phyloP scores from a whole-genome alignment of 257 asterid species.

The Vinca minor region DNA sequence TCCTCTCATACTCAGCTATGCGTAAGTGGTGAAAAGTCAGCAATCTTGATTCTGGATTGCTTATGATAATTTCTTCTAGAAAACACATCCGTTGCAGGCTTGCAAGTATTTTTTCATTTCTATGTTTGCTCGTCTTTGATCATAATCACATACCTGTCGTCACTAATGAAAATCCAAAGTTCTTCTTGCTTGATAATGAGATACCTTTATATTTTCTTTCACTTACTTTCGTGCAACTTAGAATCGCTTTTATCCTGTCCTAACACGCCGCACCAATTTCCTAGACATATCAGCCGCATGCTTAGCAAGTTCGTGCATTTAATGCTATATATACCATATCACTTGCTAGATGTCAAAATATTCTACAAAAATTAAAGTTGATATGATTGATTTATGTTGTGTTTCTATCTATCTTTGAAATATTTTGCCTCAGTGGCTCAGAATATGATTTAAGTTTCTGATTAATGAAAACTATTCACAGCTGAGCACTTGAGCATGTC shows the following conservation, averaged over 20 bases:
- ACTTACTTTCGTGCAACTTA: not conserved
- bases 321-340: not conserved
- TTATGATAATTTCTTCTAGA: not conserved
- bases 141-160: slow-evolving; percentile 12
- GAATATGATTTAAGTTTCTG: not conserved
- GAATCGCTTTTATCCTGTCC: not conserved
- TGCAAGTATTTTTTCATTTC: not conserved
- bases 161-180: slow-evolving; percentile 2
- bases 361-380: not conserved
- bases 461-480: not conserved
- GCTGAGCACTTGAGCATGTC: not conserved
- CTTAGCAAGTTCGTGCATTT: not conserved
- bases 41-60: not conserved
- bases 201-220: not conserved
- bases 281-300: not conserved
- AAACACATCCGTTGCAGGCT: not conserved
- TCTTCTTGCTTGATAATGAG: slow-evolving; percentile 1
- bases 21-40: not conserved
- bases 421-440: not conserved
- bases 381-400: not conserved
- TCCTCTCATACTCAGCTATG: not conserved
- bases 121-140: slow-evolving; percentile 13
- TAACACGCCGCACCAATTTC: not conserved
- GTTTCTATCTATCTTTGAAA: not conserved
- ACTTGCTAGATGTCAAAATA: not conserved